These are phyloP conservation scores for Scedosporium aurantiacum DNA, from an alignment of 2,329 filamentous ascomycete species.

Conservation along the genomic window DNA sequence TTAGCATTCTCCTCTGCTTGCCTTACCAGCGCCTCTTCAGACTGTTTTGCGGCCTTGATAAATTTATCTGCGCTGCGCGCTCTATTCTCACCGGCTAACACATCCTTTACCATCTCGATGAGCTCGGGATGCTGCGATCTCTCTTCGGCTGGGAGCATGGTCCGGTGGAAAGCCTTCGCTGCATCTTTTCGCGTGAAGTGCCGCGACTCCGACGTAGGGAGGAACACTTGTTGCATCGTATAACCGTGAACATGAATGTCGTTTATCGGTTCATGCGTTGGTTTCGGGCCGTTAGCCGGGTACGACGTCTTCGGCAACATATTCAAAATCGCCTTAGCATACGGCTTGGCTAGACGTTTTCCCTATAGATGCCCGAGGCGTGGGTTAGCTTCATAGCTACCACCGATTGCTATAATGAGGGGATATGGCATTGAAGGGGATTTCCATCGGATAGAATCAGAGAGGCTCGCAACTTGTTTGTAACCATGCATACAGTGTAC, in stretches of 20 bases:
- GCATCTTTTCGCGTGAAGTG: conserved; percentile 55
- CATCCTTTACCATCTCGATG: conserved; percentile 41
- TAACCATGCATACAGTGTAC: conserved; percentile 79
- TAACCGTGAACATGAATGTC: conserved; percentile 51
- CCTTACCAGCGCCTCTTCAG: conserved; percentile 28
- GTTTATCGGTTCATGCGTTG: conserved; percentile 49
- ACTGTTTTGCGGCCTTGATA: conserved; percentile 28
- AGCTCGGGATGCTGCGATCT: conserved; percentile 54
- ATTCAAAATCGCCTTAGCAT: conserved; percentile 60
- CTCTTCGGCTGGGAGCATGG: conserved; percentile 47
- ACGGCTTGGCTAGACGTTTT: conserved; percentile 65
- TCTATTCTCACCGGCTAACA: conserved; percentile 24
- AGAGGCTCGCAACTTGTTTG: conserved; percentile 64
- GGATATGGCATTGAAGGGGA: conserved; percentile 14
- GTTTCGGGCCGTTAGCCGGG: conserved; percentile 33
- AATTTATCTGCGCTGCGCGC: conserved; percentile 29
- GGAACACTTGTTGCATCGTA: conserved; percentile 54
- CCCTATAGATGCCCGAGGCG: conserved; percentile 37
- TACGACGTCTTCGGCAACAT: conserved; percentile 70
- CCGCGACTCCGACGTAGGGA: conserved; percentile 51
- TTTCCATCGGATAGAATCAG: conserved; percentile 35
- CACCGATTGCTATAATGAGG: conserved; percentile 10
- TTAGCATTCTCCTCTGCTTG: conserved; percentile 20
- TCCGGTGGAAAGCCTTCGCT: conserved; percentile 51
- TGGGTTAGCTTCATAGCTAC: conserved; percentile 14